Evolutionary conservation across 371 early-diverging fungal genomes (phyloP).

Genomic region (Blakeslea trispora): DNA sequence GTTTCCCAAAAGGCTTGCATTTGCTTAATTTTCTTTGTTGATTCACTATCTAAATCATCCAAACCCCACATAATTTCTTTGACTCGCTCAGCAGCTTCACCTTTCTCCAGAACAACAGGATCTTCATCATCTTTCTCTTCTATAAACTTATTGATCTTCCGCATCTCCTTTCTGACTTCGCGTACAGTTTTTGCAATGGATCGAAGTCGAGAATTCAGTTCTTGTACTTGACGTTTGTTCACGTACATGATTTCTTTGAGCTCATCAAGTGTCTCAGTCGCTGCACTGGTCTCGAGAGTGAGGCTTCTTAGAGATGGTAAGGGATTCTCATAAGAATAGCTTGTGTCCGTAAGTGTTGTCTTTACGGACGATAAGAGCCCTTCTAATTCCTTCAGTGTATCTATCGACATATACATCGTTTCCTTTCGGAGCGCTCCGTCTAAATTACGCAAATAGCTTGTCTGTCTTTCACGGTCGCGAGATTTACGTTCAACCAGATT

Average conservation of each 20-base stretch:
- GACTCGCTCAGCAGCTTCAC: slow-evolving; percentile 51
- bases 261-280: slow-evolving; percentile 53
- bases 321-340: slow-evolving; percentile 45
- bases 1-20: slow-evolving; percentile 53
- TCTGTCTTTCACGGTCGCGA: slow-evolving; percentile 53
- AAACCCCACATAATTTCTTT: slow-evolving; percentile 59
- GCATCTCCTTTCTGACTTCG: slow-evolving; percentile 54
- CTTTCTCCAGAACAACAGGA: slow-evolving; percentile 50
- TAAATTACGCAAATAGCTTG: slow-evolving; percentile 37
- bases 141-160: slow-evolving; percentile 47
- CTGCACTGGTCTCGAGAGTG: slow-evolving; percentile 42
- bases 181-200: slow-evolving; percentile 56
- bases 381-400: slow-evolving; percentile 43
- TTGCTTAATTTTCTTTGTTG: slow-evolving; percentile 40
- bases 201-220: slow-evolving; percentile 44
- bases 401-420: slow-evolving; percentile 35
- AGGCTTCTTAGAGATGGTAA: slow-evolving; percentile 41
- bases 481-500: slow-evolving; percentile 43
- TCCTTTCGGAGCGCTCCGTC: slow-evolving; percentile 47
- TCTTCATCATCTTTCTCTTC: slow-evolving; percentile 57
- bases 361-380: slow-evolving; percentile 33
- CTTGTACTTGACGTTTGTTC: slow-evolving; percentile 51
- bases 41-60: slow-evolving; percentile 48
- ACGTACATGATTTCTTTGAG: slow-evolving; percentile 57
- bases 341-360: slow-evolving; percentile 37